Conservation (phyloP, 139 green algal species). For the Closterium sp. region DNA sequence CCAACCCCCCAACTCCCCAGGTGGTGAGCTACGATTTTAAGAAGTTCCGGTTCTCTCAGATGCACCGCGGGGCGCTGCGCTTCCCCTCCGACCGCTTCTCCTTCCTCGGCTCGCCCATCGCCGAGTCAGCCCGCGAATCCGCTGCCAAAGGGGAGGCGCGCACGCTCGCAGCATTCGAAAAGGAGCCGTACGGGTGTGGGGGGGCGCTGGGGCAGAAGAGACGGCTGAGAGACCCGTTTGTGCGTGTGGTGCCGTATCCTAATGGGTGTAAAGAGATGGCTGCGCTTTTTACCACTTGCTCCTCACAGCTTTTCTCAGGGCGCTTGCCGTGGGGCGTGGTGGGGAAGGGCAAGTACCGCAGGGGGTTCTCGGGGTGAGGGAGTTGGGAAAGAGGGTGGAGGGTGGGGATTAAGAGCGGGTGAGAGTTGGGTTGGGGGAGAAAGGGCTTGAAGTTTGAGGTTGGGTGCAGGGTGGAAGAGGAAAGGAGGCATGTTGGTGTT, state of each 20-base stretch:
- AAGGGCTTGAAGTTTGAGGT: not conserved
- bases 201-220: slow-evolving; percentile 24
- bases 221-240: slow-evolving; percentile 23
- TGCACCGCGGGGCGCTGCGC: slow-evolving; percentile 73
- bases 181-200: slow-evolving; percentile 39
- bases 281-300: slow-evolving; percentile 12
- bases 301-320: not conserved
- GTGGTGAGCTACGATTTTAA: slow-evolving; percentile 92
- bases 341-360: not conserved
- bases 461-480: too few relatives aligned
- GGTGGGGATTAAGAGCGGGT: not conserved
- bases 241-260: slow-evolving; percentile 31
- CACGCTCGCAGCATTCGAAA: slow-evolving; percentile 13
- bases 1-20: not conserved
- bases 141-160: slow-evolving; percentile 7
- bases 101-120: slow-evolving; percentile 66
- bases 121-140: not conserved
- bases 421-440: not conserved
- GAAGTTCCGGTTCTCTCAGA: slow-evolving; percentile 66
- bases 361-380: not conserved
- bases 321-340: not conserved
- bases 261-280: slow-evolving; percentile 18
- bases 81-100: slow-evolving; percentile 68
- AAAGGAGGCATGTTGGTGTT: too few relatives aligned
- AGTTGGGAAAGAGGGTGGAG: not conserved